Percentiles rank a stretch among this genome's conserved stretches.
phyloP scores from a whole-genome alignment of 129 eudicot species.

The Tanacetum coccineum region DNA sequence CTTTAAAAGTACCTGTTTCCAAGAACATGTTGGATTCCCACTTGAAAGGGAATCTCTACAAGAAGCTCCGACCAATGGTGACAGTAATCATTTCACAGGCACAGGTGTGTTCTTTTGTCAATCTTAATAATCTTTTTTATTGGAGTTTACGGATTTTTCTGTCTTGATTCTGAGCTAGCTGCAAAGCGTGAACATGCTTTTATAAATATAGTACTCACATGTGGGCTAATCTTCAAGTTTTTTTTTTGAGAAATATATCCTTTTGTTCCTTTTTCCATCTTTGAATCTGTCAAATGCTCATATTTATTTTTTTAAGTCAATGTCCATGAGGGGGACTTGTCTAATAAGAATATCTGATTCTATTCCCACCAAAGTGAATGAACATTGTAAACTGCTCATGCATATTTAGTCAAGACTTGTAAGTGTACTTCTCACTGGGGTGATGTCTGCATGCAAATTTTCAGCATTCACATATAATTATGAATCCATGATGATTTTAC shows the following conservation, averaged over 20 bases:
- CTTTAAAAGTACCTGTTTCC: slow-evolving; percentile 80
- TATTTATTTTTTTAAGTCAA: no score
- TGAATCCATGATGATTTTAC: slow-evolving; percentile 25
- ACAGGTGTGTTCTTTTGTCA: slow-evolving; percentile 45
- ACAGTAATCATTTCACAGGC: slow-evolving; percentile 79
- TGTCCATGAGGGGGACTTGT: no score
- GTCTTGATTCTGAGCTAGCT: slow-evolving; percentile 10
- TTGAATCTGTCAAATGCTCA: no score
- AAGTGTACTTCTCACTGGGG: slow-evolving; percentile 15
- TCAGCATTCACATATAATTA: slow-evolving; percentile 15
- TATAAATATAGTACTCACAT: no score
- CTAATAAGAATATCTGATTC: neutral
- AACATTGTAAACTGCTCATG: slow-evolving; percentile 11
- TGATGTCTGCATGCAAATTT: slow-evolving; percentile 16
- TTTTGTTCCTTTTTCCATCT: no score
- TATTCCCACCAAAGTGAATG: neutral
- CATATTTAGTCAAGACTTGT: slow-evolving; percentile 1
- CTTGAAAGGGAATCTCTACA: slow-evolving; percentile 59
- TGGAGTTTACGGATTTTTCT: neutral
- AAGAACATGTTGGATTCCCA: slow-evolving; percentile 91
- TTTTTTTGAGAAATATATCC: no score
- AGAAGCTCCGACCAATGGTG: slow-evolving; percentile 62
- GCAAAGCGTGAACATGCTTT: no score
- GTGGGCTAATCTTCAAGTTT: no score
- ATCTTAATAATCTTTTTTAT: neutral